Base-by-base conservation (phyloP, 108 stramenopile species). In the Cyclotella choctawhatcheeana region DNA sequence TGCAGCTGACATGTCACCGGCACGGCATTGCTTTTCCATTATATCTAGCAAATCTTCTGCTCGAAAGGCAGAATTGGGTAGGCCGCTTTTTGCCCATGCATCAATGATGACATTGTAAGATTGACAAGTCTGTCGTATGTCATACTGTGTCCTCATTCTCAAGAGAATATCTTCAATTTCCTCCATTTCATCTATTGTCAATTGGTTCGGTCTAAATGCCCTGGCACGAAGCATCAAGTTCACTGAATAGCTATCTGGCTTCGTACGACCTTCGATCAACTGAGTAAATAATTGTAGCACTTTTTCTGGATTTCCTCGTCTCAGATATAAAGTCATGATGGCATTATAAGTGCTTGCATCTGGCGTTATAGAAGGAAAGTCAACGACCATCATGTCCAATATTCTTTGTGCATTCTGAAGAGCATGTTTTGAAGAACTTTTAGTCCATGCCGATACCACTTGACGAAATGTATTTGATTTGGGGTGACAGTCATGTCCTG, bases 71-170 rank as follows among this genome's bases (percentile, higher is more conserved):
- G 77, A 83, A 45, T 83, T 84, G 8, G 60, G 64, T 32, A 61
- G 35, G 18, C 71, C 58, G 58, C 86, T 87, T 59, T 89, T 89
- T 18, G 84, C 83, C 86, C 85, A 73, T n/a, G 84, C 82, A 29
- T 76, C 54, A 20, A 88, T 65, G 6, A 86, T 65, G 8, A 79
- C 58, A 50, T 88, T 88, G 81, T 79, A 88, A 3, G 83, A 84
- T 45, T 82, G 74, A 5, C 55, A 69, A 59, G 65, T 81, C 17
- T 83, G 77, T n/a, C 43, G 58, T 3, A 65, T 21, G 3, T 73
- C 43, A 27, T 59, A 59, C 13, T n/a, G n/a, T 13, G 34, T 3
- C 54, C 21, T 29, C 56, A 69, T 69, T n/a, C 43, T 32, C 13
- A 54, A 20, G 6, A 72, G 30, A 0, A 72, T 18, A 26, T 52